Base-by-base conservation (phyloP, 306 rosid species). In the Cyclanthera cordifolia region DNA sequence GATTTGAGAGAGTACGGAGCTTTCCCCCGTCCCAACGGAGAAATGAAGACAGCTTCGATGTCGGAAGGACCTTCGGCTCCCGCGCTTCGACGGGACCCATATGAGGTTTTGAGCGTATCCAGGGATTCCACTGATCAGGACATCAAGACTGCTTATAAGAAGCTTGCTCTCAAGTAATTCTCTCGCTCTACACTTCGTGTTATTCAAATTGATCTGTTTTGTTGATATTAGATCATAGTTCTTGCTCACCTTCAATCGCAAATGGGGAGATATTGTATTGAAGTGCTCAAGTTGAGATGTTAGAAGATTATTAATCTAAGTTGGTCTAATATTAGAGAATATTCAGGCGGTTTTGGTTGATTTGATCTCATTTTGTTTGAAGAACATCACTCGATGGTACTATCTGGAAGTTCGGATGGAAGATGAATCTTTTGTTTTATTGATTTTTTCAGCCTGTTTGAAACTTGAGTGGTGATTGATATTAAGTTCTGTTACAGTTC, bases 111-210 rank as follows among this genome's bases (percentile, higher is more conserved):
- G 71, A 67, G 76, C 19, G 86, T 94, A 30, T 74, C 95, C 20
- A 83, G 84, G 56, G 99, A 90, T 21, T 85, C 95, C 17, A 75
- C 82, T 66, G 99, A 94, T 53, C 97, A 90, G 73, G 99, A 94
- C 71, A 90, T 94, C 20, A 94, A 94, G 87, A 79, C 95, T 32
- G 96, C 99, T 49, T 90, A 90, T 68, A 81, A 96, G 79, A 90
- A 85, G 76, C 99, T 94, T 48, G 99, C 99, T 78, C 96, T 94
- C 79, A 94, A 88, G 99, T 94, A 67, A 54, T 83, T 79, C 41
- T 67, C 25, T n/a, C 56, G 66, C 54, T 53, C 20, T 51, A 17
- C 2, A 43, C 39, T 58, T 11, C 48, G 39, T 24, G 12, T 66
- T 46, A 46, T 37, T 24, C 41, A 46, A 66, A 23, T 66, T 46